Evolutionary conservation across 176 grass and related monocot genomes (phyloP), one percentile per base, ranked within the genome.

Genomic region (Cenchrus purpureus): DNA sequence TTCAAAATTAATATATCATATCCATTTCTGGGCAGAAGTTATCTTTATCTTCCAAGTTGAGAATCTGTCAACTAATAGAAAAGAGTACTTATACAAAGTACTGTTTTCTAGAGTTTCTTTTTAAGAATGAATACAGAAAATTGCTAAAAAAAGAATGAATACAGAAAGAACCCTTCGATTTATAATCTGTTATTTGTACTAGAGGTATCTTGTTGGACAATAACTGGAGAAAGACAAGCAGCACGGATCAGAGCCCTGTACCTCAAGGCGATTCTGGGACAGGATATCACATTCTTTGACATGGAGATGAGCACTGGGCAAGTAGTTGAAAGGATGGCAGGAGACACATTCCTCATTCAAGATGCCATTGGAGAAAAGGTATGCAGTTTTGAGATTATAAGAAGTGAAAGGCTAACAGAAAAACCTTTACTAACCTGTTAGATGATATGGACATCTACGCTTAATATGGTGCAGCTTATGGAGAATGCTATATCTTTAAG

Each of bases 341-440:
- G 87, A 12, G 82, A 89, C 31, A 85, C 87, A 54, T 76, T 89
- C 32, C 87, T 89, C 70, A 62, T 89, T 76, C 82, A 89, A 70
- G 87, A 89, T 80, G 87, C 82, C 63, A 89, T 89, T 85, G 87
- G 87, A 76, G 87, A 89, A 81, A 81, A 85, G 84, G 79, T 83
- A 80, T 9, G 17, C 2, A 65, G 2, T 72, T 81, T 79, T 9
- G 43, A 69, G 31, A 83, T 7, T 45, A 52, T 10, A 79, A 37
- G 58, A 79, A 37, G 67, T 79, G 37, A 53, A 20, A 50, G 65
- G 44, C 22, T 25, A 54, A 71, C 20, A 60, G 7, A 7, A 15
- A 22, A 61, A 50, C 7, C 14, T 37, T 59, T 20, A 29, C 15
- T 45, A 65, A 6, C 8, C 37, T 56, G 34, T 10, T 81, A 56